Percentiles rank a stretch among this genome's conserved stretches.
These are phyloP conservation scores for Colletotrichum gloeosporioides DNA, from an alignment of 2,329 filamentous ascomycete species.

Conservation along the genomic window DNA sequence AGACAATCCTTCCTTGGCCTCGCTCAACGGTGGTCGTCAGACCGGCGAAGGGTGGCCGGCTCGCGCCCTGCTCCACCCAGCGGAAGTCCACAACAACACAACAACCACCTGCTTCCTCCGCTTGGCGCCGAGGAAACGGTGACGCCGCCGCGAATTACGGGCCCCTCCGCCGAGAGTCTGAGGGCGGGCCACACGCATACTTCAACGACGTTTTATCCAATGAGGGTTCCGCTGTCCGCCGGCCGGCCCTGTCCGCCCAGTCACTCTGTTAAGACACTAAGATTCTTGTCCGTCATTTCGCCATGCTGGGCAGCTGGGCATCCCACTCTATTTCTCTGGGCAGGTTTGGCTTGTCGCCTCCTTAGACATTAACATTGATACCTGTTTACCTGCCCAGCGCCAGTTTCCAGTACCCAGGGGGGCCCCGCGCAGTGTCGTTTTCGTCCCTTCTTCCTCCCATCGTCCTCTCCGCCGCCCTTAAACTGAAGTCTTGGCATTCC, in stretches of 20 bases:
- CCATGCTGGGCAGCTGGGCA: conserved; percentile 1
- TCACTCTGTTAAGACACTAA: conserved; percentile 5
- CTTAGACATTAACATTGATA: background rate
- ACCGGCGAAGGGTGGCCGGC: background rate
- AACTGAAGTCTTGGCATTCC: background rate
- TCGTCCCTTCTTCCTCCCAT: background rate
- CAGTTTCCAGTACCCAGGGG: background rate
- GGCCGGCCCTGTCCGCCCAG: background rate
- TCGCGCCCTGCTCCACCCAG: background rate
- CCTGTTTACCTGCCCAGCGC: background rate
- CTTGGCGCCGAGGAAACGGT: conserved; percentile 15
- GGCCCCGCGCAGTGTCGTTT: background rate
- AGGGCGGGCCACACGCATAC: background rate
- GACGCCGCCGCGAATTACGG: conserved; percentile 2
- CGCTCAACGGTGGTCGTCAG: background rate
- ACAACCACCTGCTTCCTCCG: background rate
- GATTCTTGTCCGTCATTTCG: background rate
- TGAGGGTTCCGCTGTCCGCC: background rate
- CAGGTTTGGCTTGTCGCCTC: background rate
- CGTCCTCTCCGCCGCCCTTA: background rate
- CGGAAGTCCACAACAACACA: background rate
- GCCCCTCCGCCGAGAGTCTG: conserved; percentile 1
- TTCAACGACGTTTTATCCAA: background rate
- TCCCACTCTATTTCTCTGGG: conserved; percentile 4
- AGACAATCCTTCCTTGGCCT: conserved; percentile 4